Conservation (phyloP, 2,329 filamentous ascomycete species). For the Sphaerulina populicola region DNA sequence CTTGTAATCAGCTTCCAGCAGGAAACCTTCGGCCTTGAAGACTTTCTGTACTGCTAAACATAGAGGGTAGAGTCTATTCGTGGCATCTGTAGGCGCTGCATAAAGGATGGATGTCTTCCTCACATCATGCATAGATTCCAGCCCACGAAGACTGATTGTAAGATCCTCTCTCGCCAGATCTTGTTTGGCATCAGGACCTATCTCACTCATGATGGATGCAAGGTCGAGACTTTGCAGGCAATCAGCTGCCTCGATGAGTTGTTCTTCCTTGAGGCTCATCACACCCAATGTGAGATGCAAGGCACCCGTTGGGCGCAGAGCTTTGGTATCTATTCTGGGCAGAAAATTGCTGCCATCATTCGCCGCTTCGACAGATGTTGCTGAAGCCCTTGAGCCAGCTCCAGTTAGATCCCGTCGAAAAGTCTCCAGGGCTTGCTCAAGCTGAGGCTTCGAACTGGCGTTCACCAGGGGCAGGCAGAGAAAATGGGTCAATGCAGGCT, state of each 20-base stretch:
- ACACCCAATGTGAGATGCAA: conserved; percentile 82
- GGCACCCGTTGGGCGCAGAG: conserved; percentile 68
- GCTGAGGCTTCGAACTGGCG: conserved; percentile 51
- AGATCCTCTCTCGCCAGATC: conserved; percentile 8
- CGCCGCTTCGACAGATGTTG: neutral
- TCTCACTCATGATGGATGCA: conserved; percentile 14
- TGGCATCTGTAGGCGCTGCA: conserved; percentile 50
- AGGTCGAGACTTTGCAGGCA: conserved; percentile 31
- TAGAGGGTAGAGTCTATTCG: conserved; percentile 48
- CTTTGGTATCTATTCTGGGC: conserved; percentile 38
- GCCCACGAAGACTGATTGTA: conserved; percentile 38
- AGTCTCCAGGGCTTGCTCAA: conserved; percentile 52
- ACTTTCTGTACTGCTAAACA: conserved; percentile 47
- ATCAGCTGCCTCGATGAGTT: conserved; percentile 42
- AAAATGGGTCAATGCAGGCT: conserved; percentile 59
- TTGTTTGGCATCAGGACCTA: neutral
- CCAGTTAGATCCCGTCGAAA: conserved; percentile 52
- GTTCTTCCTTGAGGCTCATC: conserved; percentile 58
- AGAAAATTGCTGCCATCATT: neutral
- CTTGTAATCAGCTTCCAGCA: conserved; percentile 52
- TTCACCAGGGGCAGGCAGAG: conserved; percentile 66
- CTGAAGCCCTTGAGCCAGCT: neutral
- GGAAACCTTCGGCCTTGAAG: conserved; percentile 51
- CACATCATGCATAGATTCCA: conserved; percentile 55
- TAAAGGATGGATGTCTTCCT: conserved; percentile 57